Evolutionary conservation across 345 rosid species (phyloP).

Genomic region (Eucalyptus lansdowneana): DNA sequence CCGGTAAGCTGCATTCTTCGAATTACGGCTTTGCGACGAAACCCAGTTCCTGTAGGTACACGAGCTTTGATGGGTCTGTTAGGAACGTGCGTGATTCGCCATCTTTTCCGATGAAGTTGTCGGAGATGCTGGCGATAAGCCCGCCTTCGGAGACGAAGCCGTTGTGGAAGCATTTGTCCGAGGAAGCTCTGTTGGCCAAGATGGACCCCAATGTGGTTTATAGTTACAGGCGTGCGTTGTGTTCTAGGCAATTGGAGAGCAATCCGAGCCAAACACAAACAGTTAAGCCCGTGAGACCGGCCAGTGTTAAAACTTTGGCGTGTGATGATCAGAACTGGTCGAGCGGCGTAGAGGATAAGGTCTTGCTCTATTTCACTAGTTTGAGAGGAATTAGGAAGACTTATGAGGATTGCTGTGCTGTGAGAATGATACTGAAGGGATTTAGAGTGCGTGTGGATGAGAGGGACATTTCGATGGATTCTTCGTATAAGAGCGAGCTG

Average conservation of each 20-base stretch:
- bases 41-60: constrained; percentile 5
- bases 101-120: background rate
- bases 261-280: background rate
- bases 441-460: constrained; percentile 24
- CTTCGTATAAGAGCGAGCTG: constrained; percentile 19
- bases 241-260: background rate
- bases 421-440: constrained; percentile 25
- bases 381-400: constrained; percentile 33
- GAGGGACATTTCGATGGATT: constrained; percentile 31
- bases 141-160: background rate
- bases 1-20: background rate
- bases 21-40: background rate
- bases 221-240: constrained; percentile 7
- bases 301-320: background rate
- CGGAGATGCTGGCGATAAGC: background rate
- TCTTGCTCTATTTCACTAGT: constrained; percentile 8
- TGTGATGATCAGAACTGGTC: background rate
- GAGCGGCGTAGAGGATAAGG: background rate
- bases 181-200: constrained; percentile 7
- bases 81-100: background rate
- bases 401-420: constrained; percentile 26
- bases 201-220: constrained; percentile 4
- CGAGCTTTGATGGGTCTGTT: background rate
- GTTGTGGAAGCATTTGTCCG: constrained; percentile 12
- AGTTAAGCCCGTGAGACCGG: background rate